These are phyloP conservation scores for Aspergillus incahuasiensis DNA, from an alignment of 495 filamentous ascomycete genomes.

Conservation along the genomic window DNA sequence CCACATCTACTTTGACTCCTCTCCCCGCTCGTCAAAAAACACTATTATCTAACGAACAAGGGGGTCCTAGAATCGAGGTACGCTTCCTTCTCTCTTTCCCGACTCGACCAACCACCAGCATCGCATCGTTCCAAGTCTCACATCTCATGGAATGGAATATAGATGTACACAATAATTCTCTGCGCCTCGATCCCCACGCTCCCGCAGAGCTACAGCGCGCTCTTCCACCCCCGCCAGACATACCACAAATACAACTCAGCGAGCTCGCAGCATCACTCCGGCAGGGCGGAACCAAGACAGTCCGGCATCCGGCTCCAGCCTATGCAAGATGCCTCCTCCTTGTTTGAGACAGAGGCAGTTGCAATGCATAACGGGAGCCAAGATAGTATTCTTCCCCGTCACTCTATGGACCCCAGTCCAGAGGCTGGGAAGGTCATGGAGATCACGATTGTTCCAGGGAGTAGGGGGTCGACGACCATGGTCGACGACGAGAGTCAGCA, in stretches of 20 bases:
- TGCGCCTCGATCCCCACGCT: conserved; percentile 12
- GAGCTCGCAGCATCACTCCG: not conserved
- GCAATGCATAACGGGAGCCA: not conserved
- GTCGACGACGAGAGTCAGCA: no score
- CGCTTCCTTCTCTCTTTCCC: no score
- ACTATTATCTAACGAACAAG: no score
- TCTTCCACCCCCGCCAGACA: not conserved
- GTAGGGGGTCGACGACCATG: no score
- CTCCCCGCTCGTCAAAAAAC: no score
- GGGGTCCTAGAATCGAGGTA: conserved; percentile 14
- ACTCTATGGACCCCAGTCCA: not conserved
- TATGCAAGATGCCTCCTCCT: conserved; percentile 1
- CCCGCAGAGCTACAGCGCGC: not conserved
- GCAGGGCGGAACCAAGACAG: not conserved
- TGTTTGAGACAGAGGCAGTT: conserved; percentile 10
- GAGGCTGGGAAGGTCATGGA: no score
- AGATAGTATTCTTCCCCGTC: conserved; percentile 3
- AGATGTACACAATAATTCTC: conserved; percentile 16
- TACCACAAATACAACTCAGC: not conserved
- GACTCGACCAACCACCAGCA: no score
- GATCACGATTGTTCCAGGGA: not conserved
- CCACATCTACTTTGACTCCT: no score
- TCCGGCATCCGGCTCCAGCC: not conserved
- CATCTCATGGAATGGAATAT: no score
- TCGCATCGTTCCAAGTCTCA: no score